phyloP scores from a whole-genome alignment of 768 basidiomycete genomes.

The Panellus pusillus region DNA sequence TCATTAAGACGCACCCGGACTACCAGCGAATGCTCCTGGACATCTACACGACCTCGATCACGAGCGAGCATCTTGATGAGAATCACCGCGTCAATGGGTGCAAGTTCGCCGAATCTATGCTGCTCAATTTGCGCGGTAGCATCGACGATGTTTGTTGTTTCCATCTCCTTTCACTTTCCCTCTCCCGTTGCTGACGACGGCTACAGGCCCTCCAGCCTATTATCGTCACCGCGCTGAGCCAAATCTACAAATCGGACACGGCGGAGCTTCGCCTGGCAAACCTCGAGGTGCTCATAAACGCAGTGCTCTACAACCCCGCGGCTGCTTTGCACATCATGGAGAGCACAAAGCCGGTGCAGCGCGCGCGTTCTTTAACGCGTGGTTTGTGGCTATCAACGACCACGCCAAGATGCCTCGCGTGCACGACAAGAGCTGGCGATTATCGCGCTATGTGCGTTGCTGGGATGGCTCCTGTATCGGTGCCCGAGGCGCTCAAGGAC shows the following conservation, averaged over 20 bases:
- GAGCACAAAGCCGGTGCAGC: constrained; percentile 53
- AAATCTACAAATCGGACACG: constrained; percentile 64
- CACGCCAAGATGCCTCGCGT: constrained; percentile 71
- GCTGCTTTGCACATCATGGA: constrained; percentile 80
- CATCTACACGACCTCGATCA: constrained; percentile 77
- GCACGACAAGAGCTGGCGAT: constrained; percentile 86
- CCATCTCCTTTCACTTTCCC: background rate
- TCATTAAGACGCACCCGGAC: constrained; percentile 69
- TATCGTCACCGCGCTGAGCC: constrained; percentile 57
- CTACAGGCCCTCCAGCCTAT: constrained; percentile 63
- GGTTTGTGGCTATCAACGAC: constrained; percentile 75
- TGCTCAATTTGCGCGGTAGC: constrained; percentile 79
- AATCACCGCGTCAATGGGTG: constrained; percentile 82
- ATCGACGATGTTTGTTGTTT: constrained; percentile 67
- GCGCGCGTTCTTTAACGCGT: constrained; percentile 78
- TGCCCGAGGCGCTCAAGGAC: constrained; percentile 61
- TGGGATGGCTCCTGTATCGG: constrained; percentile 58
- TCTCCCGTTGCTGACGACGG: constrained; percentile 1
- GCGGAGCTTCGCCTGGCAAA: constrained; percentile 69
- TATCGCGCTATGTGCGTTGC: constrained; percentile 69
- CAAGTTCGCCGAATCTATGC: constrained; percentile 79
- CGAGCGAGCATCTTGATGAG: constrained; percentile 72
- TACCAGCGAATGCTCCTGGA: constrained; percentile 82
- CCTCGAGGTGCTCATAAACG: constrained; percentile 80
- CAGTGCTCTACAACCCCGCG: constrained; percentile 80